Conservation (phyloP, 257 asterid genomes). For the Solanum corneliomulleri region DNA sequence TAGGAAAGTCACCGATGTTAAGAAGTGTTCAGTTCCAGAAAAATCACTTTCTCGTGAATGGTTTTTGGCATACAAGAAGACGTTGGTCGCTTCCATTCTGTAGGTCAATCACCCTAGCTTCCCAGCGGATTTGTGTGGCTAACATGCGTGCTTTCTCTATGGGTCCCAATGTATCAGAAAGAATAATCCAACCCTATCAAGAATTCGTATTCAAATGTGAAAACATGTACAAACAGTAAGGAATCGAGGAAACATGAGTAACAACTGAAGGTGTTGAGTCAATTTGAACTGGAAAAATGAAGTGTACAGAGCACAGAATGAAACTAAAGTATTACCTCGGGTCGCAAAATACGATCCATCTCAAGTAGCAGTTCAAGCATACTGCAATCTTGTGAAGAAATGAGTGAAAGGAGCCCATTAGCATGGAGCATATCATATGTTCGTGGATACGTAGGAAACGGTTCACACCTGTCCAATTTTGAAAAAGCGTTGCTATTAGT, state of each 20-base stretch:
- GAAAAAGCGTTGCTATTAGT: not conserved
- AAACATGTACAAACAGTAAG: not conserved
- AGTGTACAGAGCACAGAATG: not conserved
- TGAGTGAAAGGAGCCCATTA: conserved; percentile 54
- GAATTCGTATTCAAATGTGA: not conserved
- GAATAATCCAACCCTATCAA: conserved; percentile 77
- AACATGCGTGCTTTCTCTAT: conserved; percentile 54
- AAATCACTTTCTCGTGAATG: conserved; percentile 62
- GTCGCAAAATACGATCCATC: conserved; percentile 87
- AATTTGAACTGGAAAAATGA: not conserved
- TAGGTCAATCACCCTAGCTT: conserved; percentile 76
- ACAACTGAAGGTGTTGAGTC: not conserved
- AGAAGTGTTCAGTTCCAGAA: not conserved
- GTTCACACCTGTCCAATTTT: conserved; percentile 63
- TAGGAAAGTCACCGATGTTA: conserved; percentile 18
- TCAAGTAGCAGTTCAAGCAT: conserved; percentile 47
- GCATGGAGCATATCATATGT: conserved; percentile 89
- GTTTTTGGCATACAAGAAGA: conserved; percentile 79
- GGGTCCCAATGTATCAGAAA: conserved; percentile 52
- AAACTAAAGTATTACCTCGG: conserved; percentile 51
- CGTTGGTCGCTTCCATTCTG: conserved; percentile 85
- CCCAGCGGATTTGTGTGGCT: conserved; percentile 80
- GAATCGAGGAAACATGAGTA: not conserved
- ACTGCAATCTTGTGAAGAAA: conserved; percentile 45
- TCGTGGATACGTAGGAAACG: conserved; percentile 93